Conservation (phyloP, 2,329 filamentous ascomycete species). For the Aphanocladium album region DNA sequence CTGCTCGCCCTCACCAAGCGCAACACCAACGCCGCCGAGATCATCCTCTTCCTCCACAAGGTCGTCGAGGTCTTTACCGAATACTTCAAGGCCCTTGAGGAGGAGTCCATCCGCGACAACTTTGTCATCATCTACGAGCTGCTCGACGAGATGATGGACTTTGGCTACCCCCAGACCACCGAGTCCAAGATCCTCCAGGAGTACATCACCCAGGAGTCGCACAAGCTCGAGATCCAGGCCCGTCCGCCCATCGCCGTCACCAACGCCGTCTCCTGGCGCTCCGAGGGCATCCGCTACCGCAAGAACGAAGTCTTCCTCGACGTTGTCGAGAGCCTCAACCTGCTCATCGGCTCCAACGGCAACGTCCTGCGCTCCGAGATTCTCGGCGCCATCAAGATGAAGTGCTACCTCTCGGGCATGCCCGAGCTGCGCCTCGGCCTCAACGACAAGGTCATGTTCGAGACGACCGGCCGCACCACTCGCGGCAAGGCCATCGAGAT, state of each 20-base stretch:
- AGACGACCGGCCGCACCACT: constrained; percentile 90
- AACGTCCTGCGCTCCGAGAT: constrained; percentile 97
- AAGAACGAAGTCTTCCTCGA: constrained; percentile 99
- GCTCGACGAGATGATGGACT: constrained; percentile 99
- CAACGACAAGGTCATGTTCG: constrained; percentile 99
- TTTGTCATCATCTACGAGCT: constrained; percentile 99
- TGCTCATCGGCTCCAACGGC: constrained; percentile 88
- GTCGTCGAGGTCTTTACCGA: constrained; percentile 98
- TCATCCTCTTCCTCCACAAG: constrained; percentile 95
- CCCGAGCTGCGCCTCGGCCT: constrained; percentile 88
- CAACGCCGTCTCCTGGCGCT: constrained; percentile 96
- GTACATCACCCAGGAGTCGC: constrained; percentile 98
- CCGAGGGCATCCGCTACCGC: constrained; percentile 94
- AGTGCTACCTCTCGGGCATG: constrained; percentile 98
- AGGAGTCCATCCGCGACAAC: constrained; percentile 98
- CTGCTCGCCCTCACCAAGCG: constrained; percentile 96
- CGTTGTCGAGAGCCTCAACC: constrained; percentile 92
- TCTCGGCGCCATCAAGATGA: constrained; percentile 97
- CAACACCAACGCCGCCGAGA: constrained; percentile 98
- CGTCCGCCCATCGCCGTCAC: constrained; percentile 96
- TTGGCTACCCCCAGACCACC: constrained; percentile 97
- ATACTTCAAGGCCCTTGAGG: constrained; percentile 98
- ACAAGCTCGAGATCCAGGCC: constrained; percentile 96
- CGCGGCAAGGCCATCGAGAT: constrained; percentile 97
- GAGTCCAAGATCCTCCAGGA: constrained; percentile 98